Percentiles rank a stretch among this genome's conserved stretches.
These are phyloP conservation scores for Boeremia lycopersici DNA, from an alignment of 2,329 filamentous ascomycete species.

Conservation along the genomic window DNA sequence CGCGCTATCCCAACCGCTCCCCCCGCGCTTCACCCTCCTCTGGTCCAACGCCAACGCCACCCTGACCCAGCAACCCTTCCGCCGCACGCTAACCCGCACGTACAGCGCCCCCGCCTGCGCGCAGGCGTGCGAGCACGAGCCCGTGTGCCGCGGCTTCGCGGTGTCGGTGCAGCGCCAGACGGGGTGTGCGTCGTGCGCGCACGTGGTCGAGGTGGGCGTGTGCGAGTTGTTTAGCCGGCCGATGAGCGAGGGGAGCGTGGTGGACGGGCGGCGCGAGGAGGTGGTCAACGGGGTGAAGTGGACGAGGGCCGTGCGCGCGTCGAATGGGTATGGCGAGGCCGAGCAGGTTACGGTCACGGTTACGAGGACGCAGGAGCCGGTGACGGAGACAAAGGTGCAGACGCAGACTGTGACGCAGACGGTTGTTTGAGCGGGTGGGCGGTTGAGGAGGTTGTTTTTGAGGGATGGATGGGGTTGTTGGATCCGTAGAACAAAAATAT, in stretches of 20 bases:
- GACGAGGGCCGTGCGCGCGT: neutral
- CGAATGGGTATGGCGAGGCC: neutral
- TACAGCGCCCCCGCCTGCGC: neutral
- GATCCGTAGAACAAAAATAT: neutral
- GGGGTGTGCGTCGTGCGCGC: neutral
- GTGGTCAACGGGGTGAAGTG: neutral
- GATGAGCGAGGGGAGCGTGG: neutral
- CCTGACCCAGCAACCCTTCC: neutral
- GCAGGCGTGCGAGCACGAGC: neutral
- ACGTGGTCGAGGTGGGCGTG: neutral
- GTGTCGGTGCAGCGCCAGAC: neutral
- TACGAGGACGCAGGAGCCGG: neutral
- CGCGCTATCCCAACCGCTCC: neutral
- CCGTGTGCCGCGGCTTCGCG: neutral
- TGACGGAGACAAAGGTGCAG: too few species aligned
- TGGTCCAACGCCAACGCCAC: neutral
- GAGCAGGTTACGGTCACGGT: neutral
- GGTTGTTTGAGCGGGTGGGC: neutral
- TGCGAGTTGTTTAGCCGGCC: neutral
- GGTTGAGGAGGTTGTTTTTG: neutral
- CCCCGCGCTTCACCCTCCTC: neutral
- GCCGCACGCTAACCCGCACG: neutral
- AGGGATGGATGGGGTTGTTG: neutral
- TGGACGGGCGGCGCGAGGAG: neutral
- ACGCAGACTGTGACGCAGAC: neutral